phyloP scores from a whole-genome alignment of 176 grass and related monocot species.

The Metroxylon sagu region DNA sequence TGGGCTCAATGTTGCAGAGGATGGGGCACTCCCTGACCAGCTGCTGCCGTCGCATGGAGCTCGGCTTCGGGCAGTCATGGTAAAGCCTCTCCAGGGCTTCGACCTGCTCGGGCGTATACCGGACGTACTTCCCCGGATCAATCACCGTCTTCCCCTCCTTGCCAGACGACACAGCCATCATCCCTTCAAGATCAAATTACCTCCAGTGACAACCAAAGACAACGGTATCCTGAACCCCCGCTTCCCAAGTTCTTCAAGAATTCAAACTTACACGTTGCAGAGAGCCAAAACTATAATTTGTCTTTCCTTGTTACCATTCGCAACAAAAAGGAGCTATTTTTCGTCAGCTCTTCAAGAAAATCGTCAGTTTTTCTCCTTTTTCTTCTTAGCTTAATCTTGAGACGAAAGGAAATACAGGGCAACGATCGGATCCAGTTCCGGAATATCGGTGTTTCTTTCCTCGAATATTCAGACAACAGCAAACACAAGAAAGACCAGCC shows the following conservation, averaged over 20 bases:
- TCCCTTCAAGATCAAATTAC: background rate
- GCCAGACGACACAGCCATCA: constrained; percentile 34
- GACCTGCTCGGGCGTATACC: constrained; percentile 83
- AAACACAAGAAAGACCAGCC: constrained; percentile 42
- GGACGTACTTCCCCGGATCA: constrained; percentile 70
- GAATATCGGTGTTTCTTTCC: constrained; percentile 45
- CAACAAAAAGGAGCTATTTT: constrained; percentile 28
- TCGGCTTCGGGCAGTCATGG: constrained; percentile 73
- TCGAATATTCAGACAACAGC: constrained; percentile 48
- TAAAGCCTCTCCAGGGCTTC: constrained; percentile 71
- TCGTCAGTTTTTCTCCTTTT: background rate
- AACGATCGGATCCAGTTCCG: constrained; percentile 12
- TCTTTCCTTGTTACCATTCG: constrained; percentile 17
- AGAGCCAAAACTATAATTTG: constrained; percentile 1
- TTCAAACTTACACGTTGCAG: background rate
- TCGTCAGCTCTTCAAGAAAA: constrained; percentile 5
- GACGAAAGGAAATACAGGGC: background rate
- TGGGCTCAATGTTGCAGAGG: constrained; percentile 60
- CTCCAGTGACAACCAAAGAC: too few species aligned
- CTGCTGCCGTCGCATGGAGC: constrained; percentile 68
- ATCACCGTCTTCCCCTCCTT: constrained; percentile 33
- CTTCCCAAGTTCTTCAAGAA: background rate
- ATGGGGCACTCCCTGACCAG: constrained; percentile 61
- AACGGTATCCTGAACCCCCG: too few species aligned
- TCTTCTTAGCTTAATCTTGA: too few species aligned